phyloP scores from a whole-genome alignment of 306 rosid species.

The Myrica gale region DNA sequence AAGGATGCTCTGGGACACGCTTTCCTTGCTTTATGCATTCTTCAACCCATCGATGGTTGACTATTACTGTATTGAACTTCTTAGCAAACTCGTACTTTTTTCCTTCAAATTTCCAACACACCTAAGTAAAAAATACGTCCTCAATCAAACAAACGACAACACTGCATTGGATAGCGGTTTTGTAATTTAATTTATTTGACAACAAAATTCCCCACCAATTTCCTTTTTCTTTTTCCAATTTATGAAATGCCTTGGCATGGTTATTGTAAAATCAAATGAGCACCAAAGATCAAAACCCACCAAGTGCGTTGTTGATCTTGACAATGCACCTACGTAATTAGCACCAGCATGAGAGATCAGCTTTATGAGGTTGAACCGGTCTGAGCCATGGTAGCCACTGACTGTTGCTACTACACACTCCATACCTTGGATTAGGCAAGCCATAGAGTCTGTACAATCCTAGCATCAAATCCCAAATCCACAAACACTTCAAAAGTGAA shows the following conservation, averaged over 20 bases:
- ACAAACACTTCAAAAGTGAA: not conserved
- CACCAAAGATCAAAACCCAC: constrained; percentile 35
- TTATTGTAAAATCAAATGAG: not conserved
- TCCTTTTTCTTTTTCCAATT: not conserved
- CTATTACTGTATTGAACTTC: constrained; percentile 42
- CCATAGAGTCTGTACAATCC: constrained; percentile 26
- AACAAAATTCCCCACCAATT: not conserved
- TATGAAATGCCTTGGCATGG: not conserved
- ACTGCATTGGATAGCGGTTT: not conserved
- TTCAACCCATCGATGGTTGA: constrained; percentile 87
- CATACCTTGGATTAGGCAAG: constrained; percentile 54
- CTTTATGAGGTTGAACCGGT: constrained; percentile 69
- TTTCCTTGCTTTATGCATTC: constrained; percentile 71
- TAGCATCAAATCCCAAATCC: not conserved
- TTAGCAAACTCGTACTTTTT: constrained; percentile 58
- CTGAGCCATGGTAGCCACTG: constrained; percentile 72
- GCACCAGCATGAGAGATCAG: constrained; percentile 68
- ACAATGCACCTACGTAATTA: constrained; percentile 64
- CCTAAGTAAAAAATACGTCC: constrained; percentile 35
- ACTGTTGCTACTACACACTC: constrained; percentile 76
- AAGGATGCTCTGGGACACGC: constrained; percentile 68
- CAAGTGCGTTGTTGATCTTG: constrained; percentile 74
- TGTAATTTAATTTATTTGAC: not conserved
- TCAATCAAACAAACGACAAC: constrained; percentile 10
- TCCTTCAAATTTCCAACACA: constrained; percentile 76